phyloP scores from a whole-genome alignment of 495 filamentous ascomycete species.

The Rhypophila decipiens region DNA sequence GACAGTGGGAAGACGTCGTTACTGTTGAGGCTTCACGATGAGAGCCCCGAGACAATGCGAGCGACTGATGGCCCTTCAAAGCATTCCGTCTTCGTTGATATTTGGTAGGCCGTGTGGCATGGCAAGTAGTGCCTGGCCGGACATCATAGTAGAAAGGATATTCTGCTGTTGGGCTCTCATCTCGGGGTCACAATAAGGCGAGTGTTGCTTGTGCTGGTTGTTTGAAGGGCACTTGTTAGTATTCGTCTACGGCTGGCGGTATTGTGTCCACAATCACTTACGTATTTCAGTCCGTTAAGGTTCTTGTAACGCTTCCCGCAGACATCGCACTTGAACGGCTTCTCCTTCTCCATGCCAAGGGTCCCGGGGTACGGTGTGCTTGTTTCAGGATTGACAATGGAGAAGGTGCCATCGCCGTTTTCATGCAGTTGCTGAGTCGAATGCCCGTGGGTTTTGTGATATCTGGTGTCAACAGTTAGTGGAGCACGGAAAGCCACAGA shows the following conservation, averaged over 20 bases:
- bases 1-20: background rate
- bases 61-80: constrained; percentile 15
- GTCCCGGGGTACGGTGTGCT: constrained; percentile 91
- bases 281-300: constrained; percentile 88
- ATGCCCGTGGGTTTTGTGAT: constrained; percentile 82
- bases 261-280: constrained; percentile 23
- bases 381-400: constrained; percentile 95
- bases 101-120: constrained; percentile 33
- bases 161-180: constrained; percentile 31
- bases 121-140: constrained; percentile 24
- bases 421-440: constrained; percentile 92
- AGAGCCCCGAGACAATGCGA: background rate
- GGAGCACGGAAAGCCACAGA: constrained; percentile 5
- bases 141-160: constrained; percentile 33
- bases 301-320: constrained; percentile 99
- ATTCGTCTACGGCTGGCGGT: background rate
- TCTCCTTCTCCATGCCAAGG: constrained; percentile 98
- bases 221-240: constrained; percentile 5
- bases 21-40: background rate
- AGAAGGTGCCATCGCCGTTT: constrained; percentile 94
- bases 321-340: constrained; percentile 92
- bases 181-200: constrained; percentile 58
- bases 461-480: constrained; percentile 43
- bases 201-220: constrained; percentile 68
- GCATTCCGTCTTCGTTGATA: constrained; percentile 42